These are phyloP conservation scores for Talaromyces piceae DNA, from an alignment of 2,329 filamentous ascomycete genomes.

Conservation along the genomic window DNA sequence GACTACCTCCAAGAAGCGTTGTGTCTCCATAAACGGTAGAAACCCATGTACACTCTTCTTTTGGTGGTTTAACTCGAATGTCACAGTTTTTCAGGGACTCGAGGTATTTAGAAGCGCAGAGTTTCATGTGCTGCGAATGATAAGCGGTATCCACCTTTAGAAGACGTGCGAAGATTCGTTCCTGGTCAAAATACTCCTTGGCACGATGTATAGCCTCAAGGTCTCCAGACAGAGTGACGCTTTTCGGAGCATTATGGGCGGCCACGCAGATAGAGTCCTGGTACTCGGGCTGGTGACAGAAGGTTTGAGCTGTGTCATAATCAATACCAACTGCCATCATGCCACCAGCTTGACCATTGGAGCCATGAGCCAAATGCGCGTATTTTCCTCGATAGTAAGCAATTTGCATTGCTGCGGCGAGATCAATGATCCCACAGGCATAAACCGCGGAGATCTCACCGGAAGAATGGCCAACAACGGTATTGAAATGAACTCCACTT, in stretches of 20 bases:
- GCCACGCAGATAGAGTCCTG: slow-evolving; percentile 24
- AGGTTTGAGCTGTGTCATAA: slow-evolving; percentile 27
- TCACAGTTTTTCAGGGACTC: slow-evolving; percentile 6
- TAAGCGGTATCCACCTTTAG: not conserved
- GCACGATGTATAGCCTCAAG: not conserved
- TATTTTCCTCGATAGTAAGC: slow-evolving; percentile 42
- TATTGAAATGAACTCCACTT: slow-evolving; percentile 26
- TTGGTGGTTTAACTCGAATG: slow-evolving; percentile 24
- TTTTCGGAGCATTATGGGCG: slow-evolving; percentile 34
- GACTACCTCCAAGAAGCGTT: not conserved
- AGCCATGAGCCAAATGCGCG: slow-evolving; percentile 14
- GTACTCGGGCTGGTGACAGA: slow-evolving; percentile 21
- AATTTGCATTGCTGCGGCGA: slow-evolving; percentile 36
- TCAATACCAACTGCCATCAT: slow-evolving; percentile 45
- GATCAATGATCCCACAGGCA: slow-evolving; percentile 38
- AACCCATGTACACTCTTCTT: slow-evolving; percentile 9
- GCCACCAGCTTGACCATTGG: slow-evolving; percentile 24
- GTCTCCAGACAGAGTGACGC: slow-evolving; percentile 42
- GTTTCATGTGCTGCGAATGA: not conserved
- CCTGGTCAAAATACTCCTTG: not conserved
- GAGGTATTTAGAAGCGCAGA: not conserved
- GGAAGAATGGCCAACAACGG: slow-evolving; percentile 42
- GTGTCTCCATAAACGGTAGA: not conserved
- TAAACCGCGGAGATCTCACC: slow-evolving; percentile 47
- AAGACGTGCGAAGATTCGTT: slow-evolving; percentile 5